These are phyloP conservation scores for Blepharisma undulans DNA, from an alignment of 169 alveolate species.

Conservation along the genomic window DNA sequence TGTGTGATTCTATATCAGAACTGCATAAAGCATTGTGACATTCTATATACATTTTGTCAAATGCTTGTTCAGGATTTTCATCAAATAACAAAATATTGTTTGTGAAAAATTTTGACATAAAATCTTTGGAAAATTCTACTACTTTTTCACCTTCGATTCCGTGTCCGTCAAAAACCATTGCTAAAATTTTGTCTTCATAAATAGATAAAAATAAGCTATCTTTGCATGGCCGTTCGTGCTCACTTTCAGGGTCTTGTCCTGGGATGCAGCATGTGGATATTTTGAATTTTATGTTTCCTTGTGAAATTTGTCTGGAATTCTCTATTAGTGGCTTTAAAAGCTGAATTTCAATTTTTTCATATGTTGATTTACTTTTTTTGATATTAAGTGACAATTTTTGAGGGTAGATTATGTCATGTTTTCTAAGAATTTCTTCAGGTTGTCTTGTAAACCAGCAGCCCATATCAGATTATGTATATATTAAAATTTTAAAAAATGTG, in stretches of 20 bases:
- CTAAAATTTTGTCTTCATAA: background rate
- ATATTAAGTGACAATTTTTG: background rate
- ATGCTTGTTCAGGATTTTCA: background rate
- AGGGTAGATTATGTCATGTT: background rate
- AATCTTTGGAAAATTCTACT: background rate
- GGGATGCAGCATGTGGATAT: conserved; percentile 8
- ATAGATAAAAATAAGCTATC: background rate
- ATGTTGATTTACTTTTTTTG: background rate
- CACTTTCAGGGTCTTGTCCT: conserved; percentile 3
- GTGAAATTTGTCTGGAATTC: background rate
- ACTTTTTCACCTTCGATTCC: background rate
- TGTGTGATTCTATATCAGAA: background rate
- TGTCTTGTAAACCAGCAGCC: background rate
- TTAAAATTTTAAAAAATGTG: background rate
- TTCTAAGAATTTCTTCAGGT: background rate
- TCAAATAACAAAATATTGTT: background rate
- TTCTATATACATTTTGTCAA: conserved; percentile 2
- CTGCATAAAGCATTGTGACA: background rate
- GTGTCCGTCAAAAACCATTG: conserved; percentile 23
- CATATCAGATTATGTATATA: background rate
- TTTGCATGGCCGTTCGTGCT: background rate
- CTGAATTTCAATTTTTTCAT: background rate
- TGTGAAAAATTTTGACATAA: background rate
- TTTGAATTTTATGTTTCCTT: background rate
- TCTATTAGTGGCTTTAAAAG: background rate